These are phyloP conservation scores for Backusella australiensis DNA, from an alignment of 192 early-diverging fungal genomes.

Conservation along the genomic window DNA sequence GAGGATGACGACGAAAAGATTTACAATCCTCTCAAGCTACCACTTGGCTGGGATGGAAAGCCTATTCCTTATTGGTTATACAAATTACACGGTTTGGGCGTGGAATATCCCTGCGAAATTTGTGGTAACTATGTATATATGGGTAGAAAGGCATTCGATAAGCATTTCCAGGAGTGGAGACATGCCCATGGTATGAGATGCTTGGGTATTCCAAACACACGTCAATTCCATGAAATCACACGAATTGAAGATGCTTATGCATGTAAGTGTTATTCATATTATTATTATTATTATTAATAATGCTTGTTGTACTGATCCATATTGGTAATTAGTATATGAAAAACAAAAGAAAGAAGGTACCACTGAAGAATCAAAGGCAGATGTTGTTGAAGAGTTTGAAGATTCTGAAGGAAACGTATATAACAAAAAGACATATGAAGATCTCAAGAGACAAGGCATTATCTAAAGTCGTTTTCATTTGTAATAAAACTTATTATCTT, in stretches of 20 bases:
- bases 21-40: constrained; percentile 96
- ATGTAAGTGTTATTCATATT: constrained; percentile 49
- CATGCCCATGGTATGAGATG: constrained; percentile 94
- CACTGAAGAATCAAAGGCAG: constrained; percentile 64
- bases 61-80: constrained; percentile 99
- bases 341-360: constrained; percentile 73
- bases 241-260: constrained; percentile 87
- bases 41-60: constrained; percentile 97
- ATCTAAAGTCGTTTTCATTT: constrained; percentile 42
- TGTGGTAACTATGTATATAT: constrained; percentile 95
- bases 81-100: constrained; percentile 94
- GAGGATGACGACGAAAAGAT: constrained; percentile 81
- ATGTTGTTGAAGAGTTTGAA: constrained; percentile 90
- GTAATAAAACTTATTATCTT: neutral
- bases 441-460: constrained; percentile 81
- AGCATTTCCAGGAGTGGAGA: constrained; percentile 93
- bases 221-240: constrained; percentile 91
- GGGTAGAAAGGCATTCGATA: constrained; percentile 94
- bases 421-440: constrained; percentile 84
- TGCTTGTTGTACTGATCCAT: neutral
- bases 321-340: constrained; percentile 65
- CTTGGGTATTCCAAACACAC: constrained; percentile 88
- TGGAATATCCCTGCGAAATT: constrained; percentile 95
- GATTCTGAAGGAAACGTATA: constrained; percentile 83
- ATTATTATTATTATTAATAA: neutral